These are phyloP conservation scores for Bonia amplexicaulis DNA, from an alignment of 176 grass and related monocot genomes.

Conservation along the genomic window DNA sequence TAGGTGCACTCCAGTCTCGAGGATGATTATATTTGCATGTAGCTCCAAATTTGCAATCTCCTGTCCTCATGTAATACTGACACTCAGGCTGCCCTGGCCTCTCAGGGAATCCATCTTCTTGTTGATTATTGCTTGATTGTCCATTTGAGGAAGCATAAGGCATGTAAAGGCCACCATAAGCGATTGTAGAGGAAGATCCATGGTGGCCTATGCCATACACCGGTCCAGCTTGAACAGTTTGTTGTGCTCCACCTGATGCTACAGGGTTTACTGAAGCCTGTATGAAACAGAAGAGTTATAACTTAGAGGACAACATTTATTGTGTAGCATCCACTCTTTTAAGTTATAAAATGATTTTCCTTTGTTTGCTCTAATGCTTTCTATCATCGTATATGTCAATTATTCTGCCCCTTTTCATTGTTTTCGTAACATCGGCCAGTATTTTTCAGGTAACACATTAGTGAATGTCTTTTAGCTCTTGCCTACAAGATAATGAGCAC, in stretches of 20 bases:
- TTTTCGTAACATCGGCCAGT: not conserved
- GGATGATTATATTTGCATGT: conserved; percentile 86
- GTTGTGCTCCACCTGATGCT: conserved; percentile 48
- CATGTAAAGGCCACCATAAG: conserved; percentile 49
- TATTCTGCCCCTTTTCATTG: not conserved
- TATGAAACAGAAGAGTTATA: conserved; percentile 16
- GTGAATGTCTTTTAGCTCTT: conserved; percentile 8
- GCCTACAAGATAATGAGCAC: conserved; percentile 2
- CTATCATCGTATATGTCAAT: not conserved
- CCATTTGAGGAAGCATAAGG: conserved; percentile 44
- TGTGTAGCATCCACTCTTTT: not conserved
- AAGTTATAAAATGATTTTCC: not conserved
- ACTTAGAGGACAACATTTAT: not conserved
- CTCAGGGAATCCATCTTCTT: conserved; percentile 63
- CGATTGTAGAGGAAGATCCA: conserved; percentile 46
- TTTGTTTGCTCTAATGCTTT: not conserved
- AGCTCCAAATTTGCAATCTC: conserved; percentile 74
- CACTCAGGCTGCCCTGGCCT: conserved; percentile 75
- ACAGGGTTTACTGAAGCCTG: conserved; percentile 61
- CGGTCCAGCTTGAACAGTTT: conserved; percentile 60
- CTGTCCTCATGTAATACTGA: conserved; percentile 74
- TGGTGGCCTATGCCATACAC: conserved; percentile 59
- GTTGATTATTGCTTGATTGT: conserved; percentile 53
- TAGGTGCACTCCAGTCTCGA: conserved; percentile 52
- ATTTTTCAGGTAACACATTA: not conserved